Percentiles rank a stretch among this genome's conserved stretches.
Evolutionary conservation across 768 basidiomycete species (phyloP).

Genomic region (Phallus indusiatus): DNA sequence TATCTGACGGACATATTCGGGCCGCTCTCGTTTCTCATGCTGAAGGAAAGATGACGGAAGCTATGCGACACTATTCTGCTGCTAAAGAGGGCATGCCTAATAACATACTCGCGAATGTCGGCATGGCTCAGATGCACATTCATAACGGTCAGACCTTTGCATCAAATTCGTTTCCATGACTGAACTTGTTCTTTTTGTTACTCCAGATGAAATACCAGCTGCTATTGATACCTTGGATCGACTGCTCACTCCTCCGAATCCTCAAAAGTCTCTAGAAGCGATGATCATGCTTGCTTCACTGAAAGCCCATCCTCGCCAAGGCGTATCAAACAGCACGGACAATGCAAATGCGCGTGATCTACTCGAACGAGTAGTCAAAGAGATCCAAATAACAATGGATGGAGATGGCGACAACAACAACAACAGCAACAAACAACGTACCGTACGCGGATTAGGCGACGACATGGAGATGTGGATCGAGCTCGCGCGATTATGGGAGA

Average conservation of each 20-base stretch:
- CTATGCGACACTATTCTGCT: slow-evolving; percentile 58
- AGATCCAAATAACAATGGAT: slow-evolving; percentile 54
- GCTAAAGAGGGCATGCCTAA: slow-evolving; percentile 64
- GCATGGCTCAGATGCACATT: slow-evolving; percentile 81
- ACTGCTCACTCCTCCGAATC: slow-evolving; percentile 55
- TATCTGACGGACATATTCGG: slow-evolving; percentile 80
- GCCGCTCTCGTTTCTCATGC: slow-evolving; percentile 76
- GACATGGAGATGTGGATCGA: slow-evolving; percentile 89
- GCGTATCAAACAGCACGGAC: slow-evolving; percentile 58
- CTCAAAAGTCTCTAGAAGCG: slow-evolving; percentile 69
- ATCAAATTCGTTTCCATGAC: not conserved
- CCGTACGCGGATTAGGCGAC: slow-evolving; percentile 48
- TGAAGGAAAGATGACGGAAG: slow-evolving; percentile 50
- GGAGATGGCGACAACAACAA: no score
- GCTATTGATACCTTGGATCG: slow-evolving; percentile 82
- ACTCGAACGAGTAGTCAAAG: slow-evolving; percentile 64
- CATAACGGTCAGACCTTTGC: slow-evolving; percentile 49
- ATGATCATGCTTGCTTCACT: slow-evolving; percentile 84
- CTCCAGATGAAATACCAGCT: slow-evolving; percentile 68
- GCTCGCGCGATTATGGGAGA: slow-evolving; percentile 83
- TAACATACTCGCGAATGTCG: slow-evolving; percentile 71
- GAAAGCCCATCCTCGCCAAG: slow-evolving; percentile 73
- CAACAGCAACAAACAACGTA: slow-evolving; percentile 18
- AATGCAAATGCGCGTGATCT: slow-evolving; percentile 78
- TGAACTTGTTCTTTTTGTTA: slow-evolving; percentile 3